Conservation (phyloP, 257 asterid genomes). For the Haberlea rhodopensis region DNA sequence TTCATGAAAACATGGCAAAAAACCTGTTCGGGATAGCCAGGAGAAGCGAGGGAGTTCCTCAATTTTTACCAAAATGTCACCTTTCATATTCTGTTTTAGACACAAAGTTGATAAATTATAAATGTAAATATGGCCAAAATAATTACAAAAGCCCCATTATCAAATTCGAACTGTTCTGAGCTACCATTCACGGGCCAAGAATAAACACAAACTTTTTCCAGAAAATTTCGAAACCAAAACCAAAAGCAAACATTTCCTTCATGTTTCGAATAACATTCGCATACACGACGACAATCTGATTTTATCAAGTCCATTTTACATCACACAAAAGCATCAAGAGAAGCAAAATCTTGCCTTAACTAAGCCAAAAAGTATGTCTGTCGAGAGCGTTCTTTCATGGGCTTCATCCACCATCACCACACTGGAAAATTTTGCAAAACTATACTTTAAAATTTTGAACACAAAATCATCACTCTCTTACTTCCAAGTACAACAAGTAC, state of each 20-base stretch:
- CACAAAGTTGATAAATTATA: no score
- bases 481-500: conserved; percentile 32
- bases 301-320: conserved; percentile 6
- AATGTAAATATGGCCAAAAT: no score
- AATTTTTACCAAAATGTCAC: no score
- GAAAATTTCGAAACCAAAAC: no score
- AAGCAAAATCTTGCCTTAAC: conserved; percentile 54
- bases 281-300: not conserved
- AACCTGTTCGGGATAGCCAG: no score
- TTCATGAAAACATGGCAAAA: no score
- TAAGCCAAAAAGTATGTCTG: conserved; percentile 87
- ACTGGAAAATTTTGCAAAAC: conserved; percentile 39
- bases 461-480: conserved; percentile 16
- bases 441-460: conserved; percentile 20
- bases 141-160: no score
- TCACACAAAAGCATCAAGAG: conserved; percentile 16
- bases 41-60: no score
- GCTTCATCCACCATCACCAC: conserved; percentile 98
- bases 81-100: no score
- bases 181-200: no score
- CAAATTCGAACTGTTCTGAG: no score
- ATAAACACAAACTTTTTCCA: no score
- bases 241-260: not conserved
- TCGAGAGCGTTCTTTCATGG: conserved; percentile 88
- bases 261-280: conserved; percentile 14